Base-by-base conservation (phyloP, 129 eudicot species). In the Helianthus annuus region DNA sequence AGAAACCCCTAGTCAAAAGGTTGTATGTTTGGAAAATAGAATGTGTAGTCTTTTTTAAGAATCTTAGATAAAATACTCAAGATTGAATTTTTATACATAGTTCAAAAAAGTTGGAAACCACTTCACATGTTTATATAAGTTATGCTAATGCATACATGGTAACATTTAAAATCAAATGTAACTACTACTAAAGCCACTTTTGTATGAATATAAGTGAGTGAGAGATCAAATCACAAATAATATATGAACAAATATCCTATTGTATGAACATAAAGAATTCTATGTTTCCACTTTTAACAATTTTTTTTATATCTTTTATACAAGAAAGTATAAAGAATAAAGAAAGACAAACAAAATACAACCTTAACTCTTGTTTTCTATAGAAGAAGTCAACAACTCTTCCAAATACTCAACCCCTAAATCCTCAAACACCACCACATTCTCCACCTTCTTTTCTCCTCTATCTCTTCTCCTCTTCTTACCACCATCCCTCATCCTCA, bases 321-420 rank as follows among this genome's bases (percentile, higher is more conserved):
- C 32, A 55, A 55, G 1, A 55, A 55, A 52, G 3, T 6, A 52
- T n/a, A 52, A 52, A 16, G 9, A 55, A 55, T 16, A 5, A 55
- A 27, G 19, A 55, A 7, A 3, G 19, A 55, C 19, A 19, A 55
- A 27, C 19, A 56, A 19, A 56, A 22, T 56, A 56, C 34, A 56
- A 56, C 1, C 24, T 53, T 64, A 77, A 73, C 44, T 59, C 16
- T 68, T 38, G 29, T 49, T 69, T 24, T 76, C 64, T 48, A 69
- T 48, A 6, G 81, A 81, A 54, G 77, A 80, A 72, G 78, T 84
- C 81, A 89, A 78, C 74, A 89, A 85, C 65, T 82, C 69, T 59
- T 89, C 96, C 82, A 89, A 84, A 69, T 79, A 86, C 34, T 89
- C 92, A 71, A 79, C 85, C n/a, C 92, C 96, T 72, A 89, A 84